Evolutionary conservation across 257 asterid genomes (phyloP), one percentile per base, ranked within the genome.

Genomic region (Plectranthus barbatus): DNA sequence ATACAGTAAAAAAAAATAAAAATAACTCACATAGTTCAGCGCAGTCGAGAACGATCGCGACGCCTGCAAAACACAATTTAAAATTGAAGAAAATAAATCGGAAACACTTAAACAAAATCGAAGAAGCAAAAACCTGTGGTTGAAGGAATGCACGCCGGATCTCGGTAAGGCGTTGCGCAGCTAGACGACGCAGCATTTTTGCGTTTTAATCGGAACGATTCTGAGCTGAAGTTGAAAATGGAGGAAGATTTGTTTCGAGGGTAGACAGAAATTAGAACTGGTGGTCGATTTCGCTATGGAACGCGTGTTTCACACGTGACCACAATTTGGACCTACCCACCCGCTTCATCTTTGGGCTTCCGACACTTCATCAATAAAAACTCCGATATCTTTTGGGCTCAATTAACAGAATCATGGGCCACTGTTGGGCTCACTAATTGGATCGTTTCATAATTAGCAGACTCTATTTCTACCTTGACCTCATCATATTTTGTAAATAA

Each of bases 21-120:
- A 1, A 20, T 9, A 69, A 70, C 96, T 84, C 62, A 89, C 98
- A 66, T 86, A 92, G 75, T 92, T 92, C 64, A 88, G 76, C 51
- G 98, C 95, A 51, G 95, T 84, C 51, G 97, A 88, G 42, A 91
- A 77, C 6, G 93, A 83, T 72, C 95, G 82, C 41, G 90, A 76
- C n/a, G 79, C 83, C 97, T 89, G 83, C 73, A 10, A 66, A 31
- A 60, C 74, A 45, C 55, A 60, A 50, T 49, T 47, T 9, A 13
- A 7, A 24, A 56, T 37, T 48, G 31, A 56, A 56, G 63, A 41
- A 63, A 45, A 17, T 15, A 8, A 11, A 63, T 59, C 31, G 10
- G n/a, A 65, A 33, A 2, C 14, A 20, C 51, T 45, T 14, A 50
- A 34, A 60, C 23, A 11, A 29, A 63, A 56, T 18, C 60, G 49